Conservation (phyloP, 768 basidiomycete species). For the Fomitopsis serialis region DNA sequence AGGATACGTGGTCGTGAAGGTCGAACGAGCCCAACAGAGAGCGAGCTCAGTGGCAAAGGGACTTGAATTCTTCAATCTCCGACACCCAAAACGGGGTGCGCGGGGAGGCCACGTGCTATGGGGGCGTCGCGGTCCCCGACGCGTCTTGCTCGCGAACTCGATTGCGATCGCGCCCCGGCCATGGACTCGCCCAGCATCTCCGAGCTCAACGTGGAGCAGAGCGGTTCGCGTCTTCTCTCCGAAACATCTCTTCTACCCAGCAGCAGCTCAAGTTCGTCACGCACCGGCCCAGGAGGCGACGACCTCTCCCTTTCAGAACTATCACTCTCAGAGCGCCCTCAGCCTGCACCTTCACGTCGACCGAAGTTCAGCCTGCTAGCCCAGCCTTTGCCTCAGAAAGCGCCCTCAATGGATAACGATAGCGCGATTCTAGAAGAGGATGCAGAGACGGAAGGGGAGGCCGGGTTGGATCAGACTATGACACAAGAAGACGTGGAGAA, state of each 20-base stretch:
- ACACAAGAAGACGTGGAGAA: conserved; percentile 21
- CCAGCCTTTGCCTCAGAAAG: conserved; percentile 12
- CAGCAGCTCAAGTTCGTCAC: conserved; percentile 18
- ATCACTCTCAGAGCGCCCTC: conserved; percentile 32
- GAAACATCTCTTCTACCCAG: conserved; percentile 35
- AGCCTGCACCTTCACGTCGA: conserved; percentile 6
- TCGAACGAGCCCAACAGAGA: background rate
- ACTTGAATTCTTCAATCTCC: conserved; percentile 5
- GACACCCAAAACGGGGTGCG: background rate
- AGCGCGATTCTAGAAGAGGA: conserved; percentile 16
- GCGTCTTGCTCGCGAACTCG: background rate
- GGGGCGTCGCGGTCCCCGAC: background rate
- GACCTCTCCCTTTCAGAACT: conserved; percentile 58
- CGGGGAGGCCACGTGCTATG: background rate
- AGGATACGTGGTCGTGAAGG: background rate
- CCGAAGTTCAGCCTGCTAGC: conserved; percentile 28
- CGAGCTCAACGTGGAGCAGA: conserved; percentile 19
- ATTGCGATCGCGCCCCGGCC: background rate
- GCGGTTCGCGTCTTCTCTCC: conserved; percentile 40
- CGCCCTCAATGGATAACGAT: conserved; percentile 7
- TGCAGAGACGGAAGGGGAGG: conserved; percentile 9
- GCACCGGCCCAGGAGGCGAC: conserved; percentile 38
- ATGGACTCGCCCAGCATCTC: conserved; percentile 30
- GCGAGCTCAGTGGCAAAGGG: background rate
- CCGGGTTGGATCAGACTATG: conserved; percentile 20